phyloP scores from a whole-genome alignment of 176 grass and related monocot species.

The Carex myosuroides region DNA sequence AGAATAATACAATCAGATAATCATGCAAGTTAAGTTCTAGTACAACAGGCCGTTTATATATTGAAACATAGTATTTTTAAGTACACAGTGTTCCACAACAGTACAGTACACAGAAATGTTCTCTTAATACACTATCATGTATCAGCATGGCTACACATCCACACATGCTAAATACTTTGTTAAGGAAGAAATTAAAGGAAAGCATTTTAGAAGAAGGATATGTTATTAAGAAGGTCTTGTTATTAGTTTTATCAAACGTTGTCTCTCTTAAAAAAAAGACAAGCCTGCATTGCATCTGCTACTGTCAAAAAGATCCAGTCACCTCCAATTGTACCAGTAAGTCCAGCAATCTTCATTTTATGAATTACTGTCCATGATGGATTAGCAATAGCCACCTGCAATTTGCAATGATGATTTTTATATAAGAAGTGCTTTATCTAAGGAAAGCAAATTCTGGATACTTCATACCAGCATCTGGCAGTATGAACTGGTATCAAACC shows the following conservation, averaged over 20 bases:
- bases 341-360: slow-evolving; percentile 71
- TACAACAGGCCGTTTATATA: not conserved
- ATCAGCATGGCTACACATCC: not conserved
- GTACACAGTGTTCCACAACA: not conserved
- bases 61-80: not conserved
- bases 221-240: not conserved
- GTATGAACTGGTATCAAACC: not conserved
- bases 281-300: slow-evolving; percentile 66
- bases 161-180: not conserved
- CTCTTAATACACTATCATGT: not conserved
- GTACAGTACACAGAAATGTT: not conserved
- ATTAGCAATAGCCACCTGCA: slow-evolving; percentile 58
- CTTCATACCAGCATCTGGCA: not conserved
- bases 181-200: not conserved
- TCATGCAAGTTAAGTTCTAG: not conserved
- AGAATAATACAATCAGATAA: not conserved
- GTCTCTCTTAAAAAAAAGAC: slow-evolving; percentile 39
- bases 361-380: slow-evolving; percentile 79
- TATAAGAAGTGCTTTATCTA: not conserved
- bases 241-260: slow-evolving; percentile 16
- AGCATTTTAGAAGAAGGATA: not conserved
- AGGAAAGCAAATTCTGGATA: not conserved
- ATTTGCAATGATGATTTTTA: not conserved
- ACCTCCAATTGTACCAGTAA: slow-evolving; percentile 53
- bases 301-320: slow-evolving; percentile 86